phyloP scores from a whole-genome alignment of 2,329 filamentous ascomycete genomes.

The Aspergillus thermomutatus region DNA sequence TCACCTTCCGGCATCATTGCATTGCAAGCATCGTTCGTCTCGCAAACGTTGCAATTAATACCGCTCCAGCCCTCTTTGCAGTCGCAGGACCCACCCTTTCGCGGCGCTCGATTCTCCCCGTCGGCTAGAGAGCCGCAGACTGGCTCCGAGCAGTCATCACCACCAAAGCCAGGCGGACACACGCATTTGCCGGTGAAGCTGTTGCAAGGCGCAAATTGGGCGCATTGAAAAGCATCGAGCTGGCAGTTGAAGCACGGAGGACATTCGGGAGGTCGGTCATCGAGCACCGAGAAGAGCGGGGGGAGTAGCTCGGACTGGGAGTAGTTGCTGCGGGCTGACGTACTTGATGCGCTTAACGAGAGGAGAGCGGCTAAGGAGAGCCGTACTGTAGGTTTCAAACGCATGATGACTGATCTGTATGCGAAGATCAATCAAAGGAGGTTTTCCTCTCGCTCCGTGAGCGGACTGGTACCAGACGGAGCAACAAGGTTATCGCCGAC shows the following conservation, averaged over 20 bases:
- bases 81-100: slow-evolving; percentile 68
- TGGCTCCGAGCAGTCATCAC: slow-evolving; percentile 88
- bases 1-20: slow-evolving; percentile 79
- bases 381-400: slow-evolving; percentile 19
- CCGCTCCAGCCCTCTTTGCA: slow-evolving; percentile 94
- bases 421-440: not conserved
- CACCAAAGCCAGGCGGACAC: slow-evolving; percentile 88
- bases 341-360: slow-evolving; percentile 18
- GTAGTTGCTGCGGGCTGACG: slow-evolving; percentile 47
- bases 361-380: slow-evolving; percentile 26
- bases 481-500: not conserved
- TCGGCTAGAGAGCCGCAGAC: slow-evolving; percentile 85
- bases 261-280: slow-evolving; percentile 59
- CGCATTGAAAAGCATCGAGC: slow-evolving; percentile 83
- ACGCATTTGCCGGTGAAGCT: slow-evolving; percentile 87
- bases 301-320: slow-evolving; percentile 59
- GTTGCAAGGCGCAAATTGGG: slow-evolving; percentile 87
- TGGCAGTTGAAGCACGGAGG: slow-evolving; percentile 89
- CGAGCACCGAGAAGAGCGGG: slow-evolving; percentile 68
- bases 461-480: not conserved
- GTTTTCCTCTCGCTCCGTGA: not conserved
- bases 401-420: slow-evolving; percentile 24
- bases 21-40: slow-evolving; percentile 76
- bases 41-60: slow-evolving; percentile 97
- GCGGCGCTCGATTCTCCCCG: slow-evolving; percentile 72